A percentile compares a stretch with the other conserved stretches of the same genome.
phyloP scores from a whole-genome alignment of 495 filamentous ascomycete genomes.

The Baudoinia panamericana region DNA sequence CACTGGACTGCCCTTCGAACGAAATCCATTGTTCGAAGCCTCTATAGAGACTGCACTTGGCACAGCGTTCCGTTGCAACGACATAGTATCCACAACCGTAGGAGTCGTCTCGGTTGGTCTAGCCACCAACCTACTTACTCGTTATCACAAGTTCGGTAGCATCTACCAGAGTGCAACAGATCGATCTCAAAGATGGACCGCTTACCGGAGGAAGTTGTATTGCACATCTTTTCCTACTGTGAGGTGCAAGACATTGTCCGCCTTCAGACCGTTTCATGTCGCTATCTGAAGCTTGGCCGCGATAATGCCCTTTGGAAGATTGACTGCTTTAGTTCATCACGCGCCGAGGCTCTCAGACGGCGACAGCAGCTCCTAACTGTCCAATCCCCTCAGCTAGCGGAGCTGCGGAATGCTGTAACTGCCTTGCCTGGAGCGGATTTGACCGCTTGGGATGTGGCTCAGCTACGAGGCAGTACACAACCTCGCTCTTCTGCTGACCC shows the following conservation, averaged over 20 bases:
- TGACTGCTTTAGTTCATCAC: slow-evolving; percentile 58
- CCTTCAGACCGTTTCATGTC: slow-evolving; percentile 58
- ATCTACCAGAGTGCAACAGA: too few relatives aligned
- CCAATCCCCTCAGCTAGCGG: slow-evolving; percentile 21
- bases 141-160: too few relatives aligned
- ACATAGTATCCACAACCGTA: too few relatives aligned
- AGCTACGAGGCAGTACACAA: slow-evolving; percentile 13
- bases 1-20: too few relatives aligned
- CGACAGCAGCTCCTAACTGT: slow-evolving; percentile 31
- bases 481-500: slow-evolving; percentile 16
- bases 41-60: too few relatives aligned
- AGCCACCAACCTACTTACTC: neutral
- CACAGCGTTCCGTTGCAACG: too few relatives aligned
- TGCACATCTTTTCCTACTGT: slow-evolving; percentile 67
- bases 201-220: slow-evolving; percentile 64
- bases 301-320: slow-evolving; percentile 66
- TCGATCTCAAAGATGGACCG: slow-evolving; percentile 42
- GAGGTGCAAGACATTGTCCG: slow-evolving; percentile 52
- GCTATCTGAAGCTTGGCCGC: slow-evolving; percentile 53
- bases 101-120: too few relatives aligned
- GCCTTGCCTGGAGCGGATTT: slow-evolving; percentile 18
- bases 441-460: slow-evolving; percentile 11
- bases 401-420: slow-evolving; percentile 26
- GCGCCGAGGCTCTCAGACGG: slow-evolving; percentile 38
- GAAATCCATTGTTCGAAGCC: too few relatives aligned